phyloP scores from a whole-genome alignment of 106 monocot genomes.

The Dioscorea alata region DNA sequence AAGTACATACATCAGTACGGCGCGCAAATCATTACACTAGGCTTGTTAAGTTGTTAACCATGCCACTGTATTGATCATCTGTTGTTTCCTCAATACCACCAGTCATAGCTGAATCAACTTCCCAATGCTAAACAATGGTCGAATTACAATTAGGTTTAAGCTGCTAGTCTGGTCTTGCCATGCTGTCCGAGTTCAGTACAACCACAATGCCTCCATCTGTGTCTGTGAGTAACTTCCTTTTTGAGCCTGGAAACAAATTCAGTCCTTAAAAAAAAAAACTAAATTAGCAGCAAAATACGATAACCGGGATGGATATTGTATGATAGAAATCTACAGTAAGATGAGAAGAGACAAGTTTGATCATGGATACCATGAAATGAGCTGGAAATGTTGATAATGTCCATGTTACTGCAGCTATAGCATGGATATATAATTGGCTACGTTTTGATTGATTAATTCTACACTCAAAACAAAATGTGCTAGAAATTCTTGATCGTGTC shows the following conservation, averaged over 20 bases:
- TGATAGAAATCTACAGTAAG: too few relatives aligned
- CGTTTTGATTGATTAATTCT: too few relatives aligned
- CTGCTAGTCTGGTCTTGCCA: background rate
- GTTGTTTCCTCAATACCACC: background rate
- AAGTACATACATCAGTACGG: slow-evolving; percentile 2
- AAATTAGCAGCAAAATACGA: background rate
- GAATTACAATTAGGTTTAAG: slow-evolving; percentile 3
- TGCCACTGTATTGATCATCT: slow-evolving; percentile 9
- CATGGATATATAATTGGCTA: too few relatives aligned
- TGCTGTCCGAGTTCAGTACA: slow-evolving; percentile 6
- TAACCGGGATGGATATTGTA: too few relatives aligned
- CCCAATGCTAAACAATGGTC: background rate
- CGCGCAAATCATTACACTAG: background rate
- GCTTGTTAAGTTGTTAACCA: background rate
- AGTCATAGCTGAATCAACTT: background rate
- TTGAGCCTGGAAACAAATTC: slow-evolving; percentile 53
- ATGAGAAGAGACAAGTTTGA: too few relatives aligned
- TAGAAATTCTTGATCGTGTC: slow-evolving; percentile 41
- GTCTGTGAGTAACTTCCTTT: slow-evolving; percentile 36
- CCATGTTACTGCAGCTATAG: too few relatives aligned
- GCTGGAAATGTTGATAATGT: too few relatives aligned
- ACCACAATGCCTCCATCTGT: slow-evolving; percentile 10
- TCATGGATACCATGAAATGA: slow-evolving; percentile 35
- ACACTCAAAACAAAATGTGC: slow-evolving; percentile 4
- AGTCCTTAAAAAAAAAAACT: slow-evolving; percentile 25